Conservation (phyloP, 2,329 filamentous ascomycete species). For the Gremmenia infestans region DNA sequence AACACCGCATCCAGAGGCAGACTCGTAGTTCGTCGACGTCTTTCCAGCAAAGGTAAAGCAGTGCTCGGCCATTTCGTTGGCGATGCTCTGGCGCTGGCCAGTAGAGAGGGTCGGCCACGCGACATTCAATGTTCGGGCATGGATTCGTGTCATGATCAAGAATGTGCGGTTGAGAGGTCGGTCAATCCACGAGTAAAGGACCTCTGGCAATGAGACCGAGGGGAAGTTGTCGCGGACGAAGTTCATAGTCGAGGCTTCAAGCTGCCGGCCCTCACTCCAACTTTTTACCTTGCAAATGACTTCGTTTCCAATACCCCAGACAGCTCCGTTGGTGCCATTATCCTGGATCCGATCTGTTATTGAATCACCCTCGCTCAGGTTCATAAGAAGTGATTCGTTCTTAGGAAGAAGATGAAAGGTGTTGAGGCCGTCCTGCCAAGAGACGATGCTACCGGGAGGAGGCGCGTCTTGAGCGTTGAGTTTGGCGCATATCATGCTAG, state of each 20-base stretch:
- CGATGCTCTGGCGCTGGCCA: background rate
- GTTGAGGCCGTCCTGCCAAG: constrained; percentile 7
- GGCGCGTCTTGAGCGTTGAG: background rate
- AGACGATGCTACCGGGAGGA: constrained; percentile 3
- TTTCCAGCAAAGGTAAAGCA: background rate
- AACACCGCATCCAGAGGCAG: constrained; percentile 1
- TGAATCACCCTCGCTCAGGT: background rate
- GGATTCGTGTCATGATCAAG: constrained; percentile 12
- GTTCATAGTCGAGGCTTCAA: constrained; percentile 6
- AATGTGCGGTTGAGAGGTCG: constrained; percentile 4
- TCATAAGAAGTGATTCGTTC: background rate
- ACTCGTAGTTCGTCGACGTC: constrained; percentile 1
- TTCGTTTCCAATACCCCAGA: constrained; percentile 9
- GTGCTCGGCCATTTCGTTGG: background rate
- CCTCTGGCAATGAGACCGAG: constrained; percentile 8
- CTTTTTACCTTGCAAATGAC: constrained; percentile 13
- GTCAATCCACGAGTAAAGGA: constrained; percentile 11
- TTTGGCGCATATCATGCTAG: constrained; percentile 11
- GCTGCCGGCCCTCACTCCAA: constrained; percentile 9
- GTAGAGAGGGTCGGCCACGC: constrained; percentile 4
- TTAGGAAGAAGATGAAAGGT: constrained; percentile 2
- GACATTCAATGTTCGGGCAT: constrained; percentile 5
- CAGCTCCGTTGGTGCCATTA: background rate
- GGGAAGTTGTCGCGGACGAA: constrained; percentile 8
- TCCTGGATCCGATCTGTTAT: constrained; percentile 5